Evolutionary conservation across 129 eudicot species (phyloP), one percentile per base, ranked within the genome.

Genomic region (Logfia minima): DNA sequence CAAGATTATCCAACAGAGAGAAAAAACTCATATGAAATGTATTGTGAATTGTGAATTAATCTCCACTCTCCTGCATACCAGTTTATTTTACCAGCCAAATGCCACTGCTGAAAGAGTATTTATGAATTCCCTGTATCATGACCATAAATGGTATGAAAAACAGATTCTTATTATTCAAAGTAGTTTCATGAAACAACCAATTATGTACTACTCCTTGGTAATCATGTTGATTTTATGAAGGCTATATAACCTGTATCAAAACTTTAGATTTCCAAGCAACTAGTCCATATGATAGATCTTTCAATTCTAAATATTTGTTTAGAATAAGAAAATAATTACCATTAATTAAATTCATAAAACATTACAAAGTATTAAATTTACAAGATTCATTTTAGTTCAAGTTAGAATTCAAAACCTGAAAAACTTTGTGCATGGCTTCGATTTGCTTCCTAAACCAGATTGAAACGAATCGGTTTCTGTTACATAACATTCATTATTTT

Each of bases 351-450:
- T 58, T 29, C 41, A 79, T 11, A 64, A 68, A 19, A 68, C 19
- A 77, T 43, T 62, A 78, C 3, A 71, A 63, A 77, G 74, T 80
- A 77, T 82, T 84, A 58, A 74, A 79, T 80, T 90, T 82, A 64
- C 77, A 53, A 14, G 26, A 87, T 78, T 84, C 43, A 81, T 88
- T 85, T 89, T 92, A 87, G 85, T 78, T 29, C 84, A 71, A 83
- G 88, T 86, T 82, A 84, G 90, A 84, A 86, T 83, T 88, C 74
- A 83, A 48, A 88, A 92, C 98, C 98, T 92, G 98, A 88, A 92
- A 92, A 92, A 92, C 90, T 92, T 92, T 90, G 98, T 92, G 96
- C 98, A 92, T 81, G 98, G 98, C 98, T 90, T 92, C 89, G 94
- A 92, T 92, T 92, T 92, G 98, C 96, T 92, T 86, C 98, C 98